Evolutionary conservation across 2,329 filamentous ascomycete genomes (phyloP).

Genomic region (Exserohilum rostratum): DNA sequence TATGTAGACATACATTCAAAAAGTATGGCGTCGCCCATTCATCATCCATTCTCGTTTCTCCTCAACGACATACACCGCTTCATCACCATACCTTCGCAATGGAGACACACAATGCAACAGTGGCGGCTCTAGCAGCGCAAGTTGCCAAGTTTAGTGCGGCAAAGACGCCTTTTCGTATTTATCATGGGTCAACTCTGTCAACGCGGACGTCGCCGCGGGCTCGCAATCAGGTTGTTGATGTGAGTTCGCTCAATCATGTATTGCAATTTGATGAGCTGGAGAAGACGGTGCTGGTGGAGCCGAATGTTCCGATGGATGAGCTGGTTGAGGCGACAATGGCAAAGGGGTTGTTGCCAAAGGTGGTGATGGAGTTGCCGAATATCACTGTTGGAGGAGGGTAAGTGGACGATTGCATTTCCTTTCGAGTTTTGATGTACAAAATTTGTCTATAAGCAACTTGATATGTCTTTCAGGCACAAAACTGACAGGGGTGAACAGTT

Average conservation of each 20-base stretch:
- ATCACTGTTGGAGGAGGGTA: slow-evolving; percentile 70
- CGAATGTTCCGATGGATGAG: slow-evolving; percentile 72
- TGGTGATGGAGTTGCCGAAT: slow-evolving; percentile 74
- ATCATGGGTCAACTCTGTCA: slow-evolving; percentile 63
- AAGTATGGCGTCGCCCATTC: slow-evolving; percentile 8
- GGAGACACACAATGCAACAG: slow-evolving; percentile 36
- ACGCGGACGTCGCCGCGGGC: slow-evolving; percentile 54
- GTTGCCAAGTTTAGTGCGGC: slow-evolving; percentile 54
- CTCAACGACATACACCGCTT: not conserved
- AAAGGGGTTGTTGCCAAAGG: slow-evolving; percentile 64
- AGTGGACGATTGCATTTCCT: slow-evolving; percentile 10
- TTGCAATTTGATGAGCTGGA: slow-evolving; percentile 50
- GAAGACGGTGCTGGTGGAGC: slow-evolving; percentile 63
- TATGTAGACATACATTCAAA: slow-evolving; percentile 19
- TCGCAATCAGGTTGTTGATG: slow-evolving; percentile 54
- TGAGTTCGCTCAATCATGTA: slow-evolving; percentile 56
- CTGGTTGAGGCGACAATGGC: slow-evolving; percentile 64
- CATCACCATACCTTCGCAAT: slow-evolving; percentile 16
- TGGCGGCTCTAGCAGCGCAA: slow-evolving; percentile 33
- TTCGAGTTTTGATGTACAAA: not conserved
- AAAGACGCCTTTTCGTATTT: slow-evolving; percentile 60
- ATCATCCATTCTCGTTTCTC: slow-evolving; percentile 3
- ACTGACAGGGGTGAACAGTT: slow-evolving; percentile 41
- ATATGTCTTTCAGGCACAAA: not conserved
- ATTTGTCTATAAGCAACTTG: not conserved